A percentile compares a stretch with the other conserved stretches of the same genome.
Evolutionary conservation across 257 asterid genomes (phyloP).

Genomic region (Nicotiana obtusifolia): DNA sequence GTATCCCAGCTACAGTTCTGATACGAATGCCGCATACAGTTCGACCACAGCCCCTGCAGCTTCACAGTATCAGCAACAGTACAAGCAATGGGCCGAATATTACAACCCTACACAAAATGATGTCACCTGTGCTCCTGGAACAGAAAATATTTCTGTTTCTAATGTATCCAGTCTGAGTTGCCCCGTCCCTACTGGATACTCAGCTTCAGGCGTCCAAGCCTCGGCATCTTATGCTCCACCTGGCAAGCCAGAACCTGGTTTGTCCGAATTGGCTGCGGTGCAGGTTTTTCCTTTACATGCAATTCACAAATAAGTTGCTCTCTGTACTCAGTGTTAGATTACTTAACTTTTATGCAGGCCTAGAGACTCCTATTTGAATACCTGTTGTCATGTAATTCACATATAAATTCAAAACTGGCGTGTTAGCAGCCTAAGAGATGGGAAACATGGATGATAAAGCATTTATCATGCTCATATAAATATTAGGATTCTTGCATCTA

Average conservation of each 20-base stretch:
- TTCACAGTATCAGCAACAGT: constrained; percentile 67
- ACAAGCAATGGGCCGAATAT: constrained; percentile 91
- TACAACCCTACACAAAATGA: constrained; percentile 84
- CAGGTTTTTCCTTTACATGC: constrained; percentile 54
- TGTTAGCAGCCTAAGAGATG: neutral
- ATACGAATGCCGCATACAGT: constrained; percentile 65
- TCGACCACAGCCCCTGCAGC: constrained; percentile 51
- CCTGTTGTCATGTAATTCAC: neutral
- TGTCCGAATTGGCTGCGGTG: constrained; percentile 44
- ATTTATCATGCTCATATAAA: neutral
- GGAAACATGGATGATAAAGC: neutral
- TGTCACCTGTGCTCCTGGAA: constrained; percentile 99
- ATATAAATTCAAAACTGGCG: neutral
- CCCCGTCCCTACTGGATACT: constrained; percentile 58
- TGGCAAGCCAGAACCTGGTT: constrained; percentile 61
- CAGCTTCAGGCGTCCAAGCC: constrained; percentile 50
- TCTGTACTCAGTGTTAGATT: neutral
- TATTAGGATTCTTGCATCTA: neutral
- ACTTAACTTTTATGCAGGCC: neutral
- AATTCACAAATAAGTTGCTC: constrained; percentile 3
- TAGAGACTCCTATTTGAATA: neutral
- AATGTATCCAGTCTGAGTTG: constrained; percentile 44
- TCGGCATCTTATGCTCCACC: constrained; percentile 50
- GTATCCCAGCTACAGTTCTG: constrained; percentile 68
- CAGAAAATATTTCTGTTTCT: constrained; percentile 69